These are phyloP conservation scores for Hyaloperonospora arabidopsidis DNA, from an alignment of 352 stramenopile species.

Conservation along the genomic window DNA sequence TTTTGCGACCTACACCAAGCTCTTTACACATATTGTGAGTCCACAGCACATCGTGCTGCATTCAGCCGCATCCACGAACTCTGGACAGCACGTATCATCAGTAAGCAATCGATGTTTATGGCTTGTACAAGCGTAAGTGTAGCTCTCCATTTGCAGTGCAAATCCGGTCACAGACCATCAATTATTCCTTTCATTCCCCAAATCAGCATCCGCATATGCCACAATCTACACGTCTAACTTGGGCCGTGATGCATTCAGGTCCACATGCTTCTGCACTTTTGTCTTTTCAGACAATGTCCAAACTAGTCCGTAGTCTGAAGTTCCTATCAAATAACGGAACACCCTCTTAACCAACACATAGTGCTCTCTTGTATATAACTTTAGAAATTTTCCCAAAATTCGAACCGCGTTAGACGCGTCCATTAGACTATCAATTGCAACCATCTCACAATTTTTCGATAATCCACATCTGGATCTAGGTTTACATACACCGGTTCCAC, in stretches of 20 bases:
- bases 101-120: conserved; percentile 2
- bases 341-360: conserved; percentile 2
- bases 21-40: conserved; percentile 12
- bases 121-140: conserved; percentile 2
- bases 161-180: conserved; percentile 5
- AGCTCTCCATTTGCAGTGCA: conserved; percentile 6
- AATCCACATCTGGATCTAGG: conserved; percentile 3
- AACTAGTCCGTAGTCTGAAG: conserved; percentile 1
- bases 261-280: not conserved
- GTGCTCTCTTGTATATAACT: conserved; percentile 4
- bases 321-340: conserved; percentile 4
- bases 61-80: conserved; percentile 6
- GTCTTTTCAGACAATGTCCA: not conserved
- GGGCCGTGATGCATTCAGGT: no score
- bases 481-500: conserved; percentile 9
- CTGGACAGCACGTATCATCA: not conserved
- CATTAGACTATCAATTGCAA: conserved; percentile 9
- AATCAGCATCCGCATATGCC: no score
- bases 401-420: conserved; percentile 1
- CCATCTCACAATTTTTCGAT: conserved; percentile 3
- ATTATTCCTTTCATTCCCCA: conserved; percentile 9
- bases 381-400: conserved; percentile 3
- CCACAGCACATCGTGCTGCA: conserved; percentile 9
- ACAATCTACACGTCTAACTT: not conserved
- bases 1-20: not conserved